These are phyloP conservation scores for Elymus sibiricus DNA, from an alignment of 176 grass and related monocot genomes.

Conservation along the genomic window DNA sequence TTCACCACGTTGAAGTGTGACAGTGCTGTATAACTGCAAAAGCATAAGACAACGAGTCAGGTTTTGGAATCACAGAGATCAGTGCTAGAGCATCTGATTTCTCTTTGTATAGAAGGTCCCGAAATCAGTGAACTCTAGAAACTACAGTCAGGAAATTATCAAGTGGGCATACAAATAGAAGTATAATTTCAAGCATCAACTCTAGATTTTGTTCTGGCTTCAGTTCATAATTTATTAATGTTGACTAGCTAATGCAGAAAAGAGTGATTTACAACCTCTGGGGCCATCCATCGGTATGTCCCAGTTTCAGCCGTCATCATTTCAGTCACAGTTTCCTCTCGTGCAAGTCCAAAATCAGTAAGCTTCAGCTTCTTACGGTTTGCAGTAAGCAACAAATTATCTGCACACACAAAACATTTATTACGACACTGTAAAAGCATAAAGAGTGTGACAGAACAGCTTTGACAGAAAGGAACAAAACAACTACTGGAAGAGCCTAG, in stretches of 20 bases:
- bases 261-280: conserved; percentile 66
- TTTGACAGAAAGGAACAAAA: conserved; percentile 8
- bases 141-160: conserved; percentile 5
- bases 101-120: not conserved
- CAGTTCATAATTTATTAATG: not conserved
- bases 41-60: conserved; percentile 3
- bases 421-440: conserved; percentile 21
- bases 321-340: conserved; percentile 98
- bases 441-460: not conserved
- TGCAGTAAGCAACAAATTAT: conserved; percentile 98
- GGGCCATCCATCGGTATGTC: conserved; percentile 99
- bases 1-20: conserved; percentile 88
- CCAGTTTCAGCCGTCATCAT: conserved; percentile 99
- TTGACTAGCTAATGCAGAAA: conserved; percentile 14
- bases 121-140: not conserved
- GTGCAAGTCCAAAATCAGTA: conserved; percentile 98
- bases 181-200: not conserved
- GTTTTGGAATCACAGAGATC: conserved; percentile 21
- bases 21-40: conserved; percentile 92
- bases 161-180: not conserved
- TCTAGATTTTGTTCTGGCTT: conserved; percentile 1
- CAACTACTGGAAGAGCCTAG: not conserved
- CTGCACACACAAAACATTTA: conserved; percentile 48
- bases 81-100: not conserved
- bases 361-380: conserved; percentile 95